Conservation (phyloP, 371 early-diverging fungal genomes). For the Chytridium lagenaria region DNA sequence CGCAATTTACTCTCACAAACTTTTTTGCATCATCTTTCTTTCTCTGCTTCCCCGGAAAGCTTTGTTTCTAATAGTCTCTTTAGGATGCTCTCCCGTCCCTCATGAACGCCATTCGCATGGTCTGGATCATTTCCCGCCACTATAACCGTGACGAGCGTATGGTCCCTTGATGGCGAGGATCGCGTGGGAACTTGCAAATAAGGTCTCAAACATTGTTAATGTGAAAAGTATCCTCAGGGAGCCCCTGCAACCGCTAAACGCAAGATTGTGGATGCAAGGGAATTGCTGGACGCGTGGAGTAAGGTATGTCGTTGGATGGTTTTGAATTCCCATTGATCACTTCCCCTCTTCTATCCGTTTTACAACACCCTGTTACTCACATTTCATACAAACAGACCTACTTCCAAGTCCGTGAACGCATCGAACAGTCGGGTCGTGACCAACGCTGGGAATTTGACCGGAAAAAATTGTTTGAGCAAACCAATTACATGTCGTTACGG, state of each 20-base stretch:
- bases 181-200: slow-evolving; percentile 64
- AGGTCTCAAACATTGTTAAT: slow-evolving; percentile 59
- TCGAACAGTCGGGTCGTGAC: slow-evolving; percentile 66
- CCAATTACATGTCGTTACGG: slow-evolving; percentile 64
- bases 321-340: no score
- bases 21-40: no score
- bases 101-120: slow-evolving; percentile 67
- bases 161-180: slow-evolving; percentile 68
- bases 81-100: slow-evolving; percentile 61
- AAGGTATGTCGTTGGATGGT: slow-evolving; percentile 39
- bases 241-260: slow-evolving; percentile 54
- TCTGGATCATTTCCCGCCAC: slow-evolving; percentile 69
- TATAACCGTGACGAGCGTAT: slow-evolving; percentile 68
- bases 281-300: slow-evolving; percentile 61
- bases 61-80: not conserved
- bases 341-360: no score
- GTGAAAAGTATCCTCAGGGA: slow-evolving; percentile 56
- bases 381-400: slow-evolving; percentile 44
- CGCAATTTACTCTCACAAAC: no score
- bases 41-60: not conserved
- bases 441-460: slow-evolving; percentile 71
- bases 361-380: no score
- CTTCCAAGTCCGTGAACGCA: slow-evolving; percentile 64
- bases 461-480: slow-evolving; percentile 64
- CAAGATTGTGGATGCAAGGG: slow-evolving; percentile 58